Percentiles rank a stretch among this genome's conserved stretches.
Evolutionary conservation across 495 filamentous ascomycete species (phyloP).

Genomic region (Bacidia gigantensis): DNA sequence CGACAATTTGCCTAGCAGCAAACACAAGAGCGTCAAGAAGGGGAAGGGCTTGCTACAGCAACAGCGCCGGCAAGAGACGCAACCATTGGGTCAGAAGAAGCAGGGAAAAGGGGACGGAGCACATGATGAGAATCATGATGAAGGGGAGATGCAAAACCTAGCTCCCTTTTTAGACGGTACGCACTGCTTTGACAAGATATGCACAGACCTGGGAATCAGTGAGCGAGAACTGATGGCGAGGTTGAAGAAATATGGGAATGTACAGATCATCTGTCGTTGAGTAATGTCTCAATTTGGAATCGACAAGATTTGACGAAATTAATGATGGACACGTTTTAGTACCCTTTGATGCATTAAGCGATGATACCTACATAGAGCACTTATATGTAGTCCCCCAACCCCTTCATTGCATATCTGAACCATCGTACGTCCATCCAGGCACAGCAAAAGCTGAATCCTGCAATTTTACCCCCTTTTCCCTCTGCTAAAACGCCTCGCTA

Average conservation of each 20-base stretch:
- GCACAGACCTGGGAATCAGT: constrained; percentile 54
- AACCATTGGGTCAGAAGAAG: not conserved
- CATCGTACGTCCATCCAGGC: too few relatives aligned
- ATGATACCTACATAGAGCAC: not conserved
- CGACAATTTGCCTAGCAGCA: not conserved
- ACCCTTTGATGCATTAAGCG: not conserved
- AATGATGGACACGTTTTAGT: too few relatives aligned
- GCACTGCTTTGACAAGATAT: constrained; percentile 83
- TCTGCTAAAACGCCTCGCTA: constrained; percentile 1
- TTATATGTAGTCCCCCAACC: too few relatives aligned
- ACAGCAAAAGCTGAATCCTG: too few relatives aligned
- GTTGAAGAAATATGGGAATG: constrained; percentile 36
- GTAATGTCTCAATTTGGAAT: too few relatives aligned
- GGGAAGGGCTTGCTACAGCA: not conserved
- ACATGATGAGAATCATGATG: constrained; percentile 4
- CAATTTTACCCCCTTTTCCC: too few relatives aligned
- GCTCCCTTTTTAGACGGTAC: constrained; percentile 63
- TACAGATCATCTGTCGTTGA: constrained; percentile 44
- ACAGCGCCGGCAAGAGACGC: not conserved
- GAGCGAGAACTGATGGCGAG: constrained; percentile 39
- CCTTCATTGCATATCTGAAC: too few relatives aligned
- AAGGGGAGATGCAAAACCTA: constrained; percentile 25
- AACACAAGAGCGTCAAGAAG: not conserved
- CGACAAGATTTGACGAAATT: not conserved
- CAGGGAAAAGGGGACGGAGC: constrained; percentile 2